A percentile compares a stretch with the other conserved stretches of the same genome.
These are phyloP conservation scores for Crassisporium funariophilum DNA, from an alignment of 768 basidiomycete genomes.

Conservation along the genomic window DNA sequence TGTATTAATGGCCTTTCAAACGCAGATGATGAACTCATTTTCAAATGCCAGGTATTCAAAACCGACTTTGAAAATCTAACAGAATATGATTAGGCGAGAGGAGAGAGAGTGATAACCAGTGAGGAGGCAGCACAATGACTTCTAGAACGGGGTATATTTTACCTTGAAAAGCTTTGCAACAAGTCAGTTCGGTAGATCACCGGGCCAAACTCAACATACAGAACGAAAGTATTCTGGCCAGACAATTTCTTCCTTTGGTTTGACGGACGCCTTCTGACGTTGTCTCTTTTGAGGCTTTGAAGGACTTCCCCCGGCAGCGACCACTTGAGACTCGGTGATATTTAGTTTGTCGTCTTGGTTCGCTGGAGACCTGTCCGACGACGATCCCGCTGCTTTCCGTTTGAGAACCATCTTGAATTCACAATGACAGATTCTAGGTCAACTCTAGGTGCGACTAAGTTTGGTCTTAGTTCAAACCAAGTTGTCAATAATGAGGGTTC, in stretches of 20 bases:
- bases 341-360: too few species aligned
- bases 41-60: not conserved
- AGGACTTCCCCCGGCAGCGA: too few species aligned
- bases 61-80: slow-evolving; percentile 23
- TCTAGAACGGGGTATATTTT: not conserved
- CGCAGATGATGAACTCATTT: not conserved
- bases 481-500: too few species aligned
- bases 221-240: slow-evolving; percentile 61
- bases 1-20: slow-evolving; percentile 76
- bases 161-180: slow-evolving; percentile 62
- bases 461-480: too few species aligned
- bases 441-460: too few species aligned
- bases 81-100: not conserved
- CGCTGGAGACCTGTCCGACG: too few species aligned
- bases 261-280: not conserved
- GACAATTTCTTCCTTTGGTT: not conserved
- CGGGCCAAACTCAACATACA: too few species aligned
- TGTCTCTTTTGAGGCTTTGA: slow-evolving; percentile 3
- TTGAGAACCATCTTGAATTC: too few species aligned
- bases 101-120: too few species aligned
- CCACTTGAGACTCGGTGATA: too few species aligned
- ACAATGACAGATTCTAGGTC: too few species aligned
- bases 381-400: too few species aligned
- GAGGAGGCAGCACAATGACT: not conserved
- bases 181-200: not conserved